Base-by-base conservation (phyloP, 2,329 filamentous ascomycete species). In the Dactylellina sp. region DNA sequence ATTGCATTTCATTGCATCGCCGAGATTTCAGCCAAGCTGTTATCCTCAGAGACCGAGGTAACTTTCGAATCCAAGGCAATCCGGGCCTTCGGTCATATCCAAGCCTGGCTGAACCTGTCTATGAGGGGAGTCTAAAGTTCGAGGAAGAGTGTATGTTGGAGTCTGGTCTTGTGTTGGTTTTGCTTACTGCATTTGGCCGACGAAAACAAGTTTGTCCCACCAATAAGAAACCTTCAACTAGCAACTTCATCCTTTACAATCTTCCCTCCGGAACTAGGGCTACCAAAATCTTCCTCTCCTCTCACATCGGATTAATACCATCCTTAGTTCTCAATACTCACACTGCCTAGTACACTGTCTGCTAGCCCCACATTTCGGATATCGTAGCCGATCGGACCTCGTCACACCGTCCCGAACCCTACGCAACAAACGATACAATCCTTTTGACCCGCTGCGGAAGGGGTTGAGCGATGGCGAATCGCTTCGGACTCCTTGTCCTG, bases 401-500 rank as follows among this genome's bases (percentile, higher is more conserved):
- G 20, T 74, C 61, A 24, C 61, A 28, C 70, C 61, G 70, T 56
- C 32, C 28, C n/a, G 32, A 20, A 5, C 35, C 7, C 18, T 55
- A 12, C 35, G 1, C 42, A 28, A 11, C 37, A 24, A 32, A 46
- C 37, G 47, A 39, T 65, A 52, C 22, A 37, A 56, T 9, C 42
- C 35, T 28, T 2, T 28, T 25, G 9, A n/a, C 49, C 39, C 3
- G 7, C 20, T 28, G 42, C 20, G 46, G 12, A 49, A 44, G 96
- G 18, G 49, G 25, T 20, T 18, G 39, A n/a, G 55, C 16, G 9
- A 75, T 75, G 71, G 37, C 71, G 92, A 94, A 91, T 82, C 97
- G 97, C 82, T 98, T 93, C 81, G 95, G 95, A 60, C 89, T 92
- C 77, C 89, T 98, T 82, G 89, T 98, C 75, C 97, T 98, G 90